These are phyloP conservation scores for Fraxinus paxiana DNA, from an alignment of 305 asterid species.

Conservation along the genomic window DNA sequence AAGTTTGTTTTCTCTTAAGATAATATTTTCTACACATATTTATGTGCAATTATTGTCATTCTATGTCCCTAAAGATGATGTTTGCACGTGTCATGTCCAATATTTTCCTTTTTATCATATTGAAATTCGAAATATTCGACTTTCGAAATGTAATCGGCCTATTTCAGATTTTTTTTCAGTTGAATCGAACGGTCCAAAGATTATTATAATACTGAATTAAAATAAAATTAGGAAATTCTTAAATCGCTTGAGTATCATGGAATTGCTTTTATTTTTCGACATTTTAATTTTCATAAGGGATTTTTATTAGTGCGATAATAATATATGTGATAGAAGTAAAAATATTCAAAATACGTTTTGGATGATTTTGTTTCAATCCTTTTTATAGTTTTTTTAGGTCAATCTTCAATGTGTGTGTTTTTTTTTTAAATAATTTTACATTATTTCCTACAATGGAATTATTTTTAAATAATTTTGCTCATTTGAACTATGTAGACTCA, in stretches of 20 bases:
- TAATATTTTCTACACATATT: conserved; percentile 8
- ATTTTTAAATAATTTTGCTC: too few relatives aligned
- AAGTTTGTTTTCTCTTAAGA: conserved; percentile 29
- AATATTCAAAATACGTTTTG: background rate
- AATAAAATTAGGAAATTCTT: background rate
- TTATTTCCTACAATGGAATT: too few relatives aligned
- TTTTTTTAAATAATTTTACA: background rate
- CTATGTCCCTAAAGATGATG: conserved; percentile 14
- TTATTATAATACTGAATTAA: too few relatives aligned
- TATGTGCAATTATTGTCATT: conserved; percentile 12
- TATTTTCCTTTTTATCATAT: conserved; percentile 7
- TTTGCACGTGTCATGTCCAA: conserved; percentile 34
- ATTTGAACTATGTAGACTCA: background rate
- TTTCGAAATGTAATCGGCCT: background rate
- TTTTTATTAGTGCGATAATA: too few relatives aligned
- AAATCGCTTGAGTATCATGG: background rate
- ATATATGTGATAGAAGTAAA: background rate
- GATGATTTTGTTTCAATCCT: too few relatives aligned
- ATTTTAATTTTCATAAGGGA: background rate
- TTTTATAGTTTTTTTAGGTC: background rate
- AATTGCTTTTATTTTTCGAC: background rate
- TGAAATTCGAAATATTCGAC: background rate
- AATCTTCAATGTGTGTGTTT: background rate
- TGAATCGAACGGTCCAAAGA: background rate
- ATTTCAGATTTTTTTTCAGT: too few relatives aligned